Base-by-base conservation (phyloP, 2,329 filamentous ascomycete species). In the Mycosphaerella sp. region DNA sequence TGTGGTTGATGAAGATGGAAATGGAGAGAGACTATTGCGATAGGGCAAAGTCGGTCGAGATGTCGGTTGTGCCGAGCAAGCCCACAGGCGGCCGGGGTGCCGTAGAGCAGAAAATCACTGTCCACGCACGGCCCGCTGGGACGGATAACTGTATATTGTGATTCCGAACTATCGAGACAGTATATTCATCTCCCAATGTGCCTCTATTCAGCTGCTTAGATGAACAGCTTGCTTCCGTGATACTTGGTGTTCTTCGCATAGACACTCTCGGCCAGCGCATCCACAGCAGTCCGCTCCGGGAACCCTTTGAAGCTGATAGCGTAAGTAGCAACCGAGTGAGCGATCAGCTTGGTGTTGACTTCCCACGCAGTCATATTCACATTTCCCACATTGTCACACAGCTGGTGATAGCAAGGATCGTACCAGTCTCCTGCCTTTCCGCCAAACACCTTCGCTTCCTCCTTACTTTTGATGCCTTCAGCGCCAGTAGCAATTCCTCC, bases 301-400 rank as follows among this genome's bases (percentile, higher is more conserved):
- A 87, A 85, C 8, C 78, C 81, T 4, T 85, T 74, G 59, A 87
- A 83, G 0, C 82, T 85, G 3, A 73, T 67, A 9, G 84, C 85
- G 63, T 82, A 89, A 0, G 81, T 84, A 1, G 84, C 86, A n/a
- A 88, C 81, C 1, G 83, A 83, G 69, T 87, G 83, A 2, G 86
- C 85, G 60, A 90, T 84, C 46, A 74, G 78, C 67, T 78, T 75
- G 6, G 76, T 74, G 64, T 81, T 82, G 57, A 78, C 68, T 55
- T 78, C 73, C 72, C 78, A 82, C 6, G 79, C 78, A 4, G 74
- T 73, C 41, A 72, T 66, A 59, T 83, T 80, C 57, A 84, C 69
- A 59, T 73, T 73, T 38, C 64, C 64, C 2, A 70, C 58, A n/a
- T 62, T 69, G 53, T 73, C 71, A 8, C 67, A 67, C 10, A 67